Conservation (phyloP, 768 basidiomycete species). For the Mycena vulgaris region DNA sequence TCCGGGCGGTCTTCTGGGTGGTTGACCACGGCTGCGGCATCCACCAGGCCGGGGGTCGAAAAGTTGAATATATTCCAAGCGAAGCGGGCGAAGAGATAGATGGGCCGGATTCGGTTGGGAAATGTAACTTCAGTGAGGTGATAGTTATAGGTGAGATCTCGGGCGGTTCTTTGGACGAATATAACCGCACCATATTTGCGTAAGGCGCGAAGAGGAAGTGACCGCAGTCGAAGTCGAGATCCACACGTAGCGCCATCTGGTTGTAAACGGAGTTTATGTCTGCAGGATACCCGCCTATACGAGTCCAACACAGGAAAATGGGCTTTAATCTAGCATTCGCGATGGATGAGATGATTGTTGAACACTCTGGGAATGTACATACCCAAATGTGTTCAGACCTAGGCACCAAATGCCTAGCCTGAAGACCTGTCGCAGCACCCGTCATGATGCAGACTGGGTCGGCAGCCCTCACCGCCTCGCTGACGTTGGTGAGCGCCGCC, state of each 20-base stretch:
- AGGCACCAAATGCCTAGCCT: constrained; percentile 3
- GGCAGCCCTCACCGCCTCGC: not conserved
- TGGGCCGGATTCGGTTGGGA: no score
- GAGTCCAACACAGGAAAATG: not conserved
- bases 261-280: constrained; percentile 4
- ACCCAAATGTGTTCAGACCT: not conserved
- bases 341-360: not conserved
- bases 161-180: not conserved
- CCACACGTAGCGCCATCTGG: constrained; percentile 7
- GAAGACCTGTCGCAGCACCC: not conserved
- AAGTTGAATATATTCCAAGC: no score
- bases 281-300: not conserved
- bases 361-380: constrained; percentile 16
- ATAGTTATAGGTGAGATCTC: no score
- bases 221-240: not conserved
- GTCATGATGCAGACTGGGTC: constrained; percentile 11
- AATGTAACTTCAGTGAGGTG: no score
- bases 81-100: no score
- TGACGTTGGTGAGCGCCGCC: not conserved
- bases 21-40: no score
- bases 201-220: constrained; percentile 19
- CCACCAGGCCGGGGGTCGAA: no score
- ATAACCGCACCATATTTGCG: not conserved
- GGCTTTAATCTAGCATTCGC: not conserved
- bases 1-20: no score